Conservation (phyloP, 768 basidiomycete genomes). For the Rubroboletus satanas region DNA sequence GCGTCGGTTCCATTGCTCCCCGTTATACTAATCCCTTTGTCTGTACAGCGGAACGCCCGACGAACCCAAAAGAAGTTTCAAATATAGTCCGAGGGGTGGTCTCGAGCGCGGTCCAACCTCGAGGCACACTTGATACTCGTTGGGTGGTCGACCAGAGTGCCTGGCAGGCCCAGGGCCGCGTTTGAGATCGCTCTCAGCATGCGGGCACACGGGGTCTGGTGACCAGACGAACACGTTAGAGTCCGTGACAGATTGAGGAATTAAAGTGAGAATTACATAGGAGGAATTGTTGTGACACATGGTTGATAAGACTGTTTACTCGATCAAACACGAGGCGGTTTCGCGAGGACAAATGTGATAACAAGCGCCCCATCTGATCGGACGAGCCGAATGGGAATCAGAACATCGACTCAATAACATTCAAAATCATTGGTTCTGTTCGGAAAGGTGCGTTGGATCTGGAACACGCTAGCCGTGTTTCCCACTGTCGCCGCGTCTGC, state of each 20-base stretch:
- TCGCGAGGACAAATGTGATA: slow-evolving; percentile 5
- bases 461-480: not conserved
- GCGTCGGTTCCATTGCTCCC: slow-evolving; percentile 5
- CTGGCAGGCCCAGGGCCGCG: not conserved
- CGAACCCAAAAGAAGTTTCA: not conserved
- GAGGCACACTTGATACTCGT: not conserved
- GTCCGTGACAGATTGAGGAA: not conserved
- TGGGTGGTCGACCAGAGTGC: not conserved
- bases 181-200: not conserved
- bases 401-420: no score
- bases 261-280: not conserved
- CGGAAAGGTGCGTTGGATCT: not conserved
- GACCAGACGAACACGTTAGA: not conserved
- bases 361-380: slow-evolving; percentile 4
- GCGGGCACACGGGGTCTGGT: not conserved
- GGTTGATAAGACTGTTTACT: not conserved
- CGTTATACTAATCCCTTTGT: slow-evolving; percentile 9
- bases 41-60: not conserved
- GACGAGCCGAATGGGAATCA: not conserved
- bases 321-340: slow-evolving; percentile 24
- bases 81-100: not conserved
- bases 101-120: no score
- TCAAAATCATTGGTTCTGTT: not conserved
- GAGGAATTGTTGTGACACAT: not conserved
- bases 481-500: not conserved